Base-by-base conservation (phyloP, 768 basidiomycete genomes). In the Flagelloscypha sp. region DNA sequence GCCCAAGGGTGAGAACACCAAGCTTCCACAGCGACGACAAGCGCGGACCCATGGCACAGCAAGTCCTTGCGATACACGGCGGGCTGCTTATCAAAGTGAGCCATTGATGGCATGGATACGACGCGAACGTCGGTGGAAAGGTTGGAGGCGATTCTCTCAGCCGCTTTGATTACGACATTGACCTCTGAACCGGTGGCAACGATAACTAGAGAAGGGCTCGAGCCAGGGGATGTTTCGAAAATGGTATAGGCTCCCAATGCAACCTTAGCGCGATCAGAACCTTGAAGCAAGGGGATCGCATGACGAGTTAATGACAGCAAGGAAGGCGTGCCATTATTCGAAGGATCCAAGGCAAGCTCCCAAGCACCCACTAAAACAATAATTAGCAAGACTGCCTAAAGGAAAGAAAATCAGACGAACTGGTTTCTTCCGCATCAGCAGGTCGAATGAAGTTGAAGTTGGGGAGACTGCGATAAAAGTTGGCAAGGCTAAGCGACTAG, bases 111-210 rank as follows among this genome's bases (percentile, higher is more conserved):
- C 43, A 41, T 36, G 22, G 43, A 44, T 6, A 44, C 39, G 30
- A 44, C 43, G 25, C 39, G 41, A 22, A 44, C 43, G 15, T 27
- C 17, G 20, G 38, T 8, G 4, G 4, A 19, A 16, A 13, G 34
- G 2, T 22, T 11, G 13, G 35, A 37, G 4, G 35, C 22, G 21
- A 40, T 19, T 11, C 25, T 9, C 21, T 40, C 18, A 16, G 38
- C 38, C 7, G 15, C 38, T 19, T 40, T 21, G 25, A 36, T 18
- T 18, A 12, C 31, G 38, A 32, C 34, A 18, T 25, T 15, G 19
- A 44, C 42, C 29, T 44, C 42, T 5, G 42, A 40, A 11, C 42
- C 42, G 4, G 42, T 44, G 6, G 33, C 27, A 22, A 44, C 34
- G 34, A 44, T 29, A 15, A 41, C 34, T 10, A 44, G 37, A 19